A percentile compares a stretch with the other conserved stretches of the same genome.
Conservation (phyloP, 129 eudicot genomes). For the Tagetes patula region DNA sequence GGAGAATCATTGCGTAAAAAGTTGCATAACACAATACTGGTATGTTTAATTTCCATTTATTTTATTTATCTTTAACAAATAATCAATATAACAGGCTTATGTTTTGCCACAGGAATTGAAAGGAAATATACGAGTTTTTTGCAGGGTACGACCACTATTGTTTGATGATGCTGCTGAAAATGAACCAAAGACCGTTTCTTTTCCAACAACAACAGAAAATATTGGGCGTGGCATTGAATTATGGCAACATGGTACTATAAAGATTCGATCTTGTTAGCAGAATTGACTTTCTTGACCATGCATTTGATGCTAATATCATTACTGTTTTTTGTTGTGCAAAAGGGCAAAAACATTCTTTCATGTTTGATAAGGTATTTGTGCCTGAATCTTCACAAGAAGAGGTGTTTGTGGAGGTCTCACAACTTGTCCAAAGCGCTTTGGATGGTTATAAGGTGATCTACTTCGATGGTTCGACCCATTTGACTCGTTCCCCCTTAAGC, state of each 20-base stretch:
- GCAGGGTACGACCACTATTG: slow-evolving; percentile 88
- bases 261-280: slow-evolving; percentile 3
- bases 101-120: slow-evolving; percentile 70
- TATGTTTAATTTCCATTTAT: slow-evolving; percentile 20
- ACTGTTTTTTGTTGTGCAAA: neutral
- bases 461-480: neutral
- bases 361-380: slow-evolving; percentile 84
- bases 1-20: slow-evolving; percentile 89
- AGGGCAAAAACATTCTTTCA: slow-evolving; percentile 89
- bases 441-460: slow-evolving; percentile 89
- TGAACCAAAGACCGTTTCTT: slow-evolving; percentile 61
- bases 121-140: slow-evolving; percentile 95
- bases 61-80: neutral
- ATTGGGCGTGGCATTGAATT: slow-evolving; percentile 81
- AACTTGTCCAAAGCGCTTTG: slow-evolving; percentile 96
- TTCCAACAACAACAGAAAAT: slow-evolving; percentile 67
- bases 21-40: slow-evolving; percentile 92
- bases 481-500: neutral
- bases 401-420: slow-evolving; percentile 92
- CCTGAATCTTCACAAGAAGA: slow-evolving; percentile 84
- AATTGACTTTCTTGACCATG: slow-evolving; percentile 11
- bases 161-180: slow-evolving; percentile 59
- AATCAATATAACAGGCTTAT: slow-evolving; percentile 16
- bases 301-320: neutral
- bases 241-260: slow-evolving; percentile 62